A percentile compares a stretch with the other conserved stretches of the same genome.
phyloP scores from a whole-genome alignment of 441 rosid species.

The Gossypium davidsonii region DNA sequence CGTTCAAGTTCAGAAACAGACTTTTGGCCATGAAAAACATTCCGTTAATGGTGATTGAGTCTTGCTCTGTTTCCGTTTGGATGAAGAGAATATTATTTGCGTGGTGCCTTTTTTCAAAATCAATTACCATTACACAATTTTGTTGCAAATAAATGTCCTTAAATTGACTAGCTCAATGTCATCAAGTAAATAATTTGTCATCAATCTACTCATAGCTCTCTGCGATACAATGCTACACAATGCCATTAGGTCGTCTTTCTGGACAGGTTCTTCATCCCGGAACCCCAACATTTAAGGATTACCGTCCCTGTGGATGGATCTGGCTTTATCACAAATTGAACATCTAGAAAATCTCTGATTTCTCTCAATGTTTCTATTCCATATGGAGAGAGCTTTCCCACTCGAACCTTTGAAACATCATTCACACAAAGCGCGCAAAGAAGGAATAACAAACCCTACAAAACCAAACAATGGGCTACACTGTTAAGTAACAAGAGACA shows the following conservation, averaged over 20 bases:
- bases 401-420: conserved; percentile 79
- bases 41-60: not conserved
- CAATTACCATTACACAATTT: not conserved
- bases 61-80: not conserved
- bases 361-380: conserved; percentile 74
- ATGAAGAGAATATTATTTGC: not conserved
- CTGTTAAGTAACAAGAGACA: not conserved
- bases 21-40: not conserved
- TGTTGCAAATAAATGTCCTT: not conserved
- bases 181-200: not conserved
- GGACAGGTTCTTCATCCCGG: conserved; percentile 67
- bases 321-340: conserved; percentile 52
- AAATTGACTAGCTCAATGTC: not conserved
- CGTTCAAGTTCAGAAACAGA: not conserved
- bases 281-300: conserved; percentile 60
- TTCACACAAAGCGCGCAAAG: conserved; percentile 67
- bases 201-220: not conserved
- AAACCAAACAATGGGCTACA: not conserved
- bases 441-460: conserved; percentile 70
- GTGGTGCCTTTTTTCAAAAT: not conserved
- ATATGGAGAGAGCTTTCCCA: conserved; percentile 65
- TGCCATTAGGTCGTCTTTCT: conserved; percentile 50
- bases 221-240: not conserved
- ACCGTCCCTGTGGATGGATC: conserved; percentile 71
- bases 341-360: conserved; percentile 60